Percentiles rank a stretch among this genome's conserved stretches.
Evolutionary conservation across 768 basidiomycete species (phyloP).

Genomic region (Russula griseocarnosa): DNA sequence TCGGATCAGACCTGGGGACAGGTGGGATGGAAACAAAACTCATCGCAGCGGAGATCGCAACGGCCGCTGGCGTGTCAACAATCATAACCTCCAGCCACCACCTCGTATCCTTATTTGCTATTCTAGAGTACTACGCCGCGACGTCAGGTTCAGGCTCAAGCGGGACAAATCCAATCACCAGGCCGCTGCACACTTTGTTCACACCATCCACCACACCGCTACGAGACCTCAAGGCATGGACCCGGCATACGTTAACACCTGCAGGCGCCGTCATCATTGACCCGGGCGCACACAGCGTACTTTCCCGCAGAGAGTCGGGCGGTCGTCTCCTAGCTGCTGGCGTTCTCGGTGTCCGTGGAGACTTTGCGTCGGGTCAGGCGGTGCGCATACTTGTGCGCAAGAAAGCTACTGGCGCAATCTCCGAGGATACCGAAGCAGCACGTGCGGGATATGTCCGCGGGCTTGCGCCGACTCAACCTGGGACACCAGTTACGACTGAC

Average conservation of each 20-base stretch:
- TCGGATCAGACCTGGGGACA: constrained; percentile 91
- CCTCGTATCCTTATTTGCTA: constrained; percentile 68
- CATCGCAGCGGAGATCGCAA: constrained; percentile 96
- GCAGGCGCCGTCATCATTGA: constrained; percentile 88
- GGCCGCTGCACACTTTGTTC: constrained; percentile 90
- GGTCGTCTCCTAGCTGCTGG: constrained; percentile 91
- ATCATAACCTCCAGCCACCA: constrained; percentile 82
- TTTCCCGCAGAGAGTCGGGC: constrained; percentile 81
- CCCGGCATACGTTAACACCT: constrained; percentile 88
- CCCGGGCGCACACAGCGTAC: constrained; percentile 79
- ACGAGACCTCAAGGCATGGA: constrained; percentile 92
- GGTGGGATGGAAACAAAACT: constrained; percentile 99
- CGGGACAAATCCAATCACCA: constrained; percentile 29
- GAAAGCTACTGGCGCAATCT: constrained; percentile 30
- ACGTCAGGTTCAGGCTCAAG: constrained; percentile 25
- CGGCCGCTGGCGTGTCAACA: constrained; percentile 89
- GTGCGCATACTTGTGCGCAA: constrained; percentile 71
- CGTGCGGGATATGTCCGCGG: constrained; percentile 38
- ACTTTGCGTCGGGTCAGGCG: constrained; percentile 92
- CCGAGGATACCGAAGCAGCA: constrained; percentile 23
- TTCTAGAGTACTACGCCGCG: constrained; percentile 69
- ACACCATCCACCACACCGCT: constrained; percentile 65
- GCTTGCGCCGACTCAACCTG: constrained; percentile 48
- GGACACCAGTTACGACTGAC: constrained; percentile 47
- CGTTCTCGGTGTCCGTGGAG: constrained; percentile 79